These are phyloP conservation scores for Flaveria bidentis DNA, from an alignment of 129 eudicot species.

Conservation along the genomic window DNA sequence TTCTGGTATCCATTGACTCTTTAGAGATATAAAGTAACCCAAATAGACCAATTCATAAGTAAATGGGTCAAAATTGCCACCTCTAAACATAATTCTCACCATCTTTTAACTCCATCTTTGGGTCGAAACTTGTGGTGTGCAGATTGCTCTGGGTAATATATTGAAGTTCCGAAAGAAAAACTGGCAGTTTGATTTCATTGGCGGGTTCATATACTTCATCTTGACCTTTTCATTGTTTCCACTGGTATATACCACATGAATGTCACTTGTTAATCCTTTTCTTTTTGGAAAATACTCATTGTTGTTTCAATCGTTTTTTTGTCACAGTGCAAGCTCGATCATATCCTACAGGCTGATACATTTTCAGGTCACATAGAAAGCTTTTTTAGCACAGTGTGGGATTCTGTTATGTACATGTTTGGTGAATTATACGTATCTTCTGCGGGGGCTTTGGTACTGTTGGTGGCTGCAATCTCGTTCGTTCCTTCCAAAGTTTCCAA, in stretches of 20 bases:
- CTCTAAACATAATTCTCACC: background rate
- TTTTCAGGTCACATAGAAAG: conserved; percentile 77
- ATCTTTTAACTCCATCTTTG: background rate
- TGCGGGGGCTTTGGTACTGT: conserved; percentile 59
- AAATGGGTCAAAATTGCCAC: background rate
- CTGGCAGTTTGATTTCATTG: conserved; percentile 98
- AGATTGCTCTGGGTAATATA: conserved; percentile 97
- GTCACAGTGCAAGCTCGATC: conserved; percentile 82
- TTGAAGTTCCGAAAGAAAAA: conserved; percentile 95
- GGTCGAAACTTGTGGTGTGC: conserved; percentile 26
- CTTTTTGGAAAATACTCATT: background rate
- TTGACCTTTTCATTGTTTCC: conserved; percentile 97
- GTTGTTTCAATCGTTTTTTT: background rate
- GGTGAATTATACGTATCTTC: conserved; percentile 80
- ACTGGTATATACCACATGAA: conserved; percentile 48
- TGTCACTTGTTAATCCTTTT: background rate
- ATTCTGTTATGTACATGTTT: conserved; percentile 71
- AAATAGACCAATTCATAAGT: background rate
- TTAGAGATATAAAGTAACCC: background rate
- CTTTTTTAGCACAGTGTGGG: conserved; percentile 79
- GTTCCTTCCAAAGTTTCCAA: conserved; percentile 85
- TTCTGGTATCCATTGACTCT: background rate
- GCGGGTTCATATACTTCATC: conserved; percentile 87
- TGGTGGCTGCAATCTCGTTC: conserved; percentile 64
- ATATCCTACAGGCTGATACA: conserved; percentile 72